These are phyloP conservation scores for Suillus occidentalis DNA, from an alignment of 768 basidiomycete genomes.

Conservation along the genomic window DNA sequence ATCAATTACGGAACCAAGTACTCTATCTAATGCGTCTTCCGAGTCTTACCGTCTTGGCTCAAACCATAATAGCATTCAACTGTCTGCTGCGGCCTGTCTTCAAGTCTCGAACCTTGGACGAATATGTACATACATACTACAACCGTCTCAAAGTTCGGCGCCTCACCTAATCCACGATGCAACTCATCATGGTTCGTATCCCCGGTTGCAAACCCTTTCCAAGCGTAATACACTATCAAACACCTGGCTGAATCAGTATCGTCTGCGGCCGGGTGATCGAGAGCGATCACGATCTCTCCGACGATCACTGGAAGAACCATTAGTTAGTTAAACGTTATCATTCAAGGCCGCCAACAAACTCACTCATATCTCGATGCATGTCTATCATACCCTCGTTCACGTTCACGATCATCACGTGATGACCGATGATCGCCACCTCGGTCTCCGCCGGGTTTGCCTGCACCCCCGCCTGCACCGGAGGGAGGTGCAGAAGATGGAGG, in stretches of 20 bases:
- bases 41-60: background rate
- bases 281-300: constrained; percentile 73
- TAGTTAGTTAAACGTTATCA: constrained; percentile 21
- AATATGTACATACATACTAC: background rate
- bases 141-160: constrained; percentile 8
- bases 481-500: constrained; percentile 43
- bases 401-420: constrained; percentile 64
- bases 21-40: constrained; percentile 14
- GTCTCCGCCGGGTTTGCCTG: constrained; percentile 43
- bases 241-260: constrained; percentile 41
- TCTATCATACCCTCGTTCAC: constrained; percentile 69
- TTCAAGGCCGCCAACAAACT: constrained; percentile 32
- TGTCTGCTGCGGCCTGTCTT: constrained; percentile 1
- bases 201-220: constrained; percentile 4
- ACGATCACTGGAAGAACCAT: constrained; percentile 50
- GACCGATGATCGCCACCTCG: constrained; percentile 55
- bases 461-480: constrained; percentile 36
- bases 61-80: constrained; percentile 7
- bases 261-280: constrained; percentile 66
- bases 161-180: constrained; percentile 31
- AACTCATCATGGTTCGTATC: constrained; percentile 12
- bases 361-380: constrained; percentile 72
- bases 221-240: constrained; percentile 2
- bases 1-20: background rate
- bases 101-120: constrained; percentile 9